A percentile compares a stretch with the other conserved stretches of the same genome.
Conservation (phyloP, 164 flowering plant species). For the Magnolia sinica region DNA sequence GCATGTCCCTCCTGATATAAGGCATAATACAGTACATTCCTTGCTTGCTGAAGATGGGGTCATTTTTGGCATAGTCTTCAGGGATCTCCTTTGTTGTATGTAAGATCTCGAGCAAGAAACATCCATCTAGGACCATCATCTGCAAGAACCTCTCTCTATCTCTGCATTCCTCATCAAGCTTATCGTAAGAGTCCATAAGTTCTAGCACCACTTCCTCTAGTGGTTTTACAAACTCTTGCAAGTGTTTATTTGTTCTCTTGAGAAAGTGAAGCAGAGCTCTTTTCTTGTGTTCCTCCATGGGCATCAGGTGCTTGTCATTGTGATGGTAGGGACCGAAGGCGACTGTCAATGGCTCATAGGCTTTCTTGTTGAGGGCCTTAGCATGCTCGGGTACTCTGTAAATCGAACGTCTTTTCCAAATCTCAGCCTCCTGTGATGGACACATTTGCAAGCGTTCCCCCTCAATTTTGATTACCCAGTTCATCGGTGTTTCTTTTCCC, state of each 20-base stretch:
- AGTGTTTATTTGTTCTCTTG: neutral
- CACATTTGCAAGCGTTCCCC: neutral
- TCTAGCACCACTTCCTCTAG: neutral
- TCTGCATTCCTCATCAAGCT: neutral
- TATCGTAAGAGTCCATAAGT: slow-evolving; percentile 7
- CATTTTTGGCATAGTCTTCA: slow-evolving; percentile 1
- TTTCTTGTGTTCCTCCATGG: slow-evolving; percentile 17
- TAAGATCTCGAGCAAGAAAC: slow-evolving; percentile 17
- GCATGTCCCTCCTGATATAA: slow-evolving; percentile 17
- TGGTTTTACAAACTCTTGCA: neutral
- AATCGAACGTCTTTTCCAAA: slow-evolving; percentile 9
- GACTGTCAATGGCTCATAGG: slow-evolving; percentile 10
- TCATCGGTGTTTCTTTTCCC: neutral
- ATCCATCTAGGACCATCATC: slow-evolving; percentile 13
- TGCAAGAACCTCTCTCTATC: slow-evolving; percentile 10
- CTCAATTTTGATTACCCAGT: neutral
- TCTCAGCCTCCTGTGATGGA: neutral
- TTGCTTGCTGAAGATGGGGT: slow-evolving; percentile 16
- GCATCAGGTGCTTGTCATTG: neutral
- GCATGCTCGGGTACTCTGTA: slow-evolving; percentile 9
- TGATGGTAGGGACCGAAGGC: slow-evolving; percentile 24
- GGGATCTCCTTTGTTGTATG: neutral
- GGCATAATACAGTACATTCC: slow-evolving; percentile 7
- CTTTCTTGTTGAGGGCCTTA: neutral
- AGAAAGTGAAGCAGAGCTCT: slow-evolving; percentile 13